Evolutionary conservation across 371 early-diverging fungal species (phyloP).

Genomic region (Mucor racemosus): DNA sequence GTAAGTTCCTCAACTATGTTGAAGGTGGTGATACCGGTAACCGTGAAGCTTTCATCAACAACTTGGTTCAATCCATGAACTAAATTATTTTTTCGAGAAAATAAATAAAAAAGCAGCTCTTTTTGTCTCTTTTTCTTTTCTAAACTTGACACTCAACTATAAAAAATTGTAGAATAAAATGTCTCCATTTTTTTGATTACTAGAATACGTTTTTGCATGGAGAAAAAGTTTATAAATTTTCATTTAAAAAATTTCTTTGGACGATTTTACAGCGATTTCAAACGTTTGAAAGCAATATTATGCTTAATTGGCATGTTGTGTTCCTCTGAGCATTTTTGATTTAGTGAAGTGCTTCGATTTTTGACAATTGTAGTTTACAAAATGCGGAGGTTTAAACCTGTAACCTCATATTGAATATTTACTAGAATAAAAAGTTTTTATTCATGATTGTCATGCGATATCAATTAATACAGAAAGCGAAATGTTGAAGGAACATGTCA

Average conservation of each 20-base stretch:
- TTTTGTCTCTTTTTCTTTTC: neutral
- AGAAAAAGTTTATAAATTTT: neutral
- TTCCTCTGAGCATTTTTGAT: too few relatives aligned
- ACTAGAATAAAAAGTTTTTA: too few relatives aligned
- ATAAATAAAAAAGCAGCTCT: conserved; percentile 1
- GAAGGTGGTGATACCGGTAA: conserved; percentile 99
- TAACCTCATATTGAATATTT: too few relatives aligned
- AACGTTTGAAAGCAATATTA: neutral
- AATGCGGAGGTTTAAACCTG: too few relatives aligned
- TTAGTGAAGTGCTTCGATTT: too few relatives aligned
- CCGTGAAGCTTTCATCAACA: conserved; percentile 97
- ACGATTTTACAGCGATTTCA: neutral
- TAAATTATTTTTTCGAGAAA: conserved; percentile 49
- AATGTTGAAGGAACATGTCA: too few relatives aligned
- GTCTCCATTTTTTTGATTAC: neutral
- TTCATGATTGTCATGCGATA: too few relatives aligned
- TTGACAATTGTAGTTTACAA: too few relatives aligned
- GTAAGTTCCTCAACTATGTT: conserved; percentile 97
- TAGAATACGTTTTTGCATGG: neutral
- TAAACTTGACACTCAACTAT: neutral
- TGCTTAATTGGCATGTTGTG: neutral
- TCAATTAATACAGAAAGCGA: too few relatives aligned
- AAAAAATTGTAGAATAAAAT: neutral
- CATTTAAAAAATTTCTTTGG: too few relatives aligned
- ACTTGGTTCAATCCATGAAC: conserved; percentile 97